Percentiles rank a stretch among this genome's conserved stretches.
Evolutionary conservation across 1,284 basidiomycete genomes (phyloP).

Genomic region (Sporisorium iseilematis-ciliati): DNA sequence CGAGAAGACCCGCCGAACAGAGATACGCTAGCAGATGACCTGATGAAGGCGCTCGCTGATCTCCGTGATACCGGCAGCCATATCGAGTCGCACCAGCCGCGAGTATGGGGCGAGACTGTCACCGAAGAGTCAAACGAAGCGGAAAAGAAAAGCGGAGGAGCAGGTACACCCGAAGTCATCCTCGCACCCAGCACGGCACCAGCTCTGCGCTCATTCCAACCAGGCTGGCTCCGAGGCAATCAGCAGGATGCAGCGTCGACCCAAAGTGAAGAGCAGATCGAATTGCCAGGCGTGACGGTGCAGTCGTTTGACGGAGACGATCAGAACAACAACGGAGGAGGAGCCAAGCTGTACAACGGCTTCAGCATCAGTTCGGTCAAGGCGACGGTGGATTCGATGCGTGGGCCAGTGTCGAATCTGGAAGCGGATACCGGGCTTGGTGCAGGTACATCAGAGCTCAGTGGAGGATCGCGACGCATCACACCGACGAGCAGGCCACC

Average conservation of each 20-base stretch:
- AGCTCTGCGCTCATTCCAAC: slow-evolving; percentile 22
- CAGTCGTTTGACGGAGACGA: slow-evolving; percentile 55
- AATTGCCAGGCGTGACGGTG: slow-evolving; percentile 60
- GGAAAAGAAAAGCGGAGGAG: slow-evolving; percentile 18
- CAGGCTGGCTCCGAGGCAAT: slow-evolving; percentile 29
- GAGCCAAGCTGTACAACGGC: slow-evolving; percentile 41
- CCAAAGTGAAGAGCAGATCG: slow-evolving; percentile 24
- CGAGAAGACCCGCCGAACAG: slow-evolving; percentile 91
- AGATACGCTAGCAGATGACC: slow-evolving; percentile 86
- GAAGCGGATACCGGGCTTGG: slow-evolving; percentile 14
- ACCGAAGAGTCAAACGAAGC: background rate
- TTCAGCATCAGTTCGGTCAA: slow-evolving; percentile 64
- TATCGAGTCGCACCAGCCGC: slow-evolving; percentile 49
- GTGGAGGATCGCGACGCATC: slow-evolving; percentile 37
- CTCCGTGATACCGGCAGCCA: slow-evolving; percentile 57
- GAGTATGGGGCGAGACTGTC: slow-evolving; percentile 19
- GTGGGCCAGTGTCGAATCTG: slow-evolving; percentile 29
- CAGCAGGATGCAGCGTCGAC: background rate
- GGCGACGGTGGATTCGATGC: slow-evolving; percentile 64
- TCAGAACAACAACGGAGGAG: slow-evolving; percentile 15
- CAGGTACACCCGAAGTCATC: slow-evolving; percentile 43
- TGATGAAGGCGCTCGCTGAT: slow-evolving; percentile 74
- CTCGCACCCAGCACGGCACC: slow-evolving; percentile 34
- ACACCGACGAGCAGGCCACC: slow-evolving; percentile 60
- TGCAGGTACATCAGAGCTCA: slow-evolving; percentile 1